These are phyloP conservation scores for Quillaja saponaria DNA, from an alignment of 306 rosid genomes.

Conservation along the genomic window DNA sequence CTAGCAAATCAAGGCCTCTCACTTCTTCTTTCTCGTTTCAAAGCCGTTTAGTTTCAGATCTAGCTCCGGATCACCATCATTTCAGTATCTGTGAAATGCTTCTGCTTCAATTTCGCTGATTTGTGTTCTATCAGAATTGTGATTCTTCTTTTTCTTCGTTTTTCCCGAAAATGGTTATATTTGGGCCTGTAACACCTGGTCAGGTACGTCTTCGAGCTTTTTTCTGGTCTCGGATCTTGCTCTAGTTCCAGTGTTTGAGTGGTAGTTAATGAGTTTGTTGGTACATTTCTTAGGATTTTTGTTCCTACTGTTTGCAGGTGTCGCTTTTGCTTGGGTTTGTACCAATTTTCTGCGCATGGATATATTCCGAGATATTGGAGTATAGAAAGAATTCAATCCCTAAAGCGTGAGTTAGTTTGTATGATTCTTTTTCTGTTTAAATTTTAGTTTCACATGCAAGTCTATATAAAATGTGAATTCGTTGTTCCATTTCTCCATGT, in stretches of 20 bases:
- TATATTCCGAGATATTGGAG: constrained; percentile 79
- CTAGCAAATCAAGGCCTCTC: constrained; percentile 13
- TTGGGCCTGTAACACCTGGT: constrained; percentile 69
- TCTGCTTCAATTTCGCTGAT: constrained; percentile 28
- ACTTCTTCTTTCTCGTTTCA: background rate
- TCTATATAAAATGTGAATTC: too few species aligned
- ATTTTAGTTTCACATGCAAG: constrained; percentile 1
- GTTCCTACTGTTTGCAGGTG: constrained; percentile 41
- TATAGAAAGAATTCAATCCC: constrained; percentile 53
- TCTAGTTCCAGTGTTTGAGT: constrained; percentile 8
- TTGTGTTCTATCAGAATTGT: constrained; percentile 16
- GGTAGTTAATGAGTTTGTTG: constrained; percentile 1
- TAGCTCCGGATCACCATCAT: constrained; percentile 24
- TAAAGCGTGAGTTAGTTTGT: constrained; percentile 60
- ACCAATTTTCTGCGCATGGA: constrained; percentile 68
- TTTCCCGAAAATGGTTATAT: constrained; percentile 48
- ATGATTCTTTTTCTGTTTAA: constrained; percentile 1
- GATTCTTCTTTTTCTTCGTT: constrained; percentile 15
- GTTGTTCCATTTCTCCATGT: too few species aligned
- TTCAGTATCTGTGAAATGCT: constrained; percentile 31
- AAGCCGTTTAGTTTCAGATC: constrained; percentile 25
- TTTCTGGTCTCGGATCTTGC: constrained; percentile 40
- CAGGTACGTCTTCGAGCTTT: constrained; percentile 57
- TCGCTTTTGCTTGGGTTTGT: constrained; percentile 68
- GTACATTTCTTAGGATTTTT: background rate